These are phyloP conservation scores for Capsaspora owczarzaki DNA, from an alignment of 78 protist genomes.

Conservation along the genomic window DNA sequence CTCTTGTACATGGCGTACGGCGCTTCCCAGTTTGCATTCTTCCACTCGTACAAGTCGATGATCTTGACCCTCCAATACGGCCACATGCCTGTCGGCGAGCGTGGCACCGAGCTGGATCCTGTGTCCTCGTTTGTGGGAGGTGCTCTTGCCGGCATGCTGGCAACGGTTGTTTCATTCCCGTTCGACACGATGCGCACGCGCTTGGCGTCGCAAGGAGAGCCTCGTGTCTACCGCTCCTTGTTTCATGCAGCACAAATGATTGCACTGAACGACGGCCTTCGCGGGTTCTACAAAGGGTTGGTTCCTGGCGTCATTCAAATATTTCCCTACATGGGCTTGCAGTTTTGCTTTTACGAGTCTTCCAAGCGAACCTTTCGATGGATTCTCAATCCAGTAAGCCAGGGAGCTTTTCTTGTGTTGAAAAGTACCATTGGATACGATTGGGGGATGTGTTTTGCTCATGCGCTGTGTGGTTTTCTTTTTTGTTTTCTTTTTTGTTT, in stretches of 20 bases:
- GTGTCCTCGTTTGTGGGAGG: slow-evolving; percentile 21
- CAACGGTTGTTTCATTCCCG: slow-evolving; percentile 16
- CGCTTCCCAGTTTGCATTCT: slow-evolving; percentile 10
- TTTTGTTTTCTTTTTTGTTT: no score
- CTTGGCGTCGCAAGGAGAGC: slow-evolving; percentile 36
- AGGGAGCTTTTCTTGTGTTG: no score
- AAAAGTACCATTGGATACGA: no score
- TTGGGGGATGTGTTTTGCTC: no score
- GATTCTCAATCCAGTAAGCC: no score
- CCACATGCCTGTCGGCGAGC: no score
- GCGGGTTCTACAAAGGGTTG: slow-evolving; percentile 8
- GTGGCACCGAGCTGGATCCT: no score
- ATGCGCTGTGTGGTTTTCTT: no score
- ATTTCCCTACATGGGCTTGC: slow-evolving; percentile 17
- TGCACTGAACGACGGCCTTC: slow-evolving; percentile 16
- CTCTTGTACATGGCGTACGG: slow-evolving; percentile 16
- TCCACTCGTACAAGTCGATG: slow-evolving; percentile 8
- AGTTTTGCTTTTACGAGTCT: not conserved
- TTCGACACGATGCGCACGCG: slow-evolving; percentile 31
- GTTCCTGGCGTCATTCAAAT: slow-evolving; percentile 3
- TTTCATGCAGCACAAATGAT: no score
- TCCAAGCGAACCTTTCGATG: not conserved
- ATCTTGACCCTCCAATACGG: not conserved
- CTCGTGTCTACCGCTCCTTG: no score
- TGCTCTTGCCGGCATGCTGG: slow-evolving; percentile 11